Base-by-base conservation (phyloP, 148 eudicot genomes). In the Rhododendron kiyosumense region DNA sequence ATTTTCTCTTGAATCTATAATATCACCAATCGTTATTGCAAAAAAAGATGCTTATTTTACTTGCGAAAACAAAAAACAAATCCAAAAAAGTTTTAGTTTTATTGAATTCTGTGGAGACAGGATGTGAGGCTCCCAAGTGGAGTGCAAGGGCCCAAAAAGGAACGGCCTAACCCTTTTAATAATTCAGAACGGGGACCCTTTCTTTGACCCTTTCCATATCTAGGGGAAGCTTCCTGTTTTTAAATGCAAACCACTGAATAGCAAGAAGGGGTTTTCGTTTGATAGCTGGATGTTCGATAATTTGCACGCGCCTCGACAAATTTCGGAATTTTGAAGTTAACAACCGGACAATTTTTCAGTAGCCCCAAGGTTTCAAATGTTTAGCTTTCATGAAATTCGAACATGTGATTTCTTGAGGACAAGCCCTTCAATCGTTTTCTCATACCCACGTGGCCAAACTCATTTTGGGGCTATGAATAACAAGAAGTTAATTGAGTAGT, bases 331-430 rank as follows among this genome's bases (percentile, higher is more conserved):
- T 52, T 52, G 20, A 52, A 0, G 0, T 52, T 52, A 52, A 52
- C 57, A 20, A 52, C 0, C 1, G 1, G 1, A 3, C 1, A 54
- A 54, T 4, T 17, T 1, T 17, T 0, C 1, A 4, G 1, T 2
- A 54, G 9, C 2, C 22, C 24, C 2, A 54, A 54, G 7, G 4
- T 54, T 54, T 54, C 22, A 0, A 54, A 54, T 17, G 7, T 54
- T 51, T 54, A 54, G 61, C 7, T 1, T 54, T 54, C 4, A 17
- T 17, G 61, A 0, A 5, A 54, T 54, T 54, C 22, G 22, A 3
- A 54, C 22, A 18, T 18, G 1, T 0, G 0, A 54, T 1, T 15
- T 54, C 24, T 17, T 54, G 1, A 7, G 1, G 17, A 52, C 5
- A 52, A 52, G 0, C 4, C 0, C 4, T 15, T 54, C 0, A 5